Base-by-base conservation (phyloP, 208 protist species). In the Trypanosoma platydactyli region DNA sequence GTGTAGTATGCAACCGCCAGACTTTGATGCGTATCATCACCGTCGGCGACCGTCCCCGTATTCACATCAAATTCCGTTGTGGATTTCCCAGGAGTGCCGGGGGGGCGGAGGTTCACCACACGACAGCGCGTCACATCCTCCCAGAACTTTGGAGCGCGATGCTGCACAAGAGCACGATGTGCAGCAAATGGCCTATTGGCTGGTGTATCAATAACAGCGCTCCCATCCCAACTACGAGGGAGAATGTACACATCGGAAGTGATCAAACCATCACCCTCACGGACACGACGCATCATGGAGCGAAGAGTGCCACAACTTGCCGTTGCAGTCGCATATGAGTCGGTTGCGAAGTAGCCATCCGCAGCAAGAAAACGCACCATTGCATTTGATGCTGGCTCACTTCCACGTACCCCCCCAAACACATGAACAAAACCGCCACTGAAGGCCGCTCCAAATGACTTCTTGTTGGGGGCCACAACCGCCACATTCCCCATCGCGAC, bases 401-500 rank as follows among this genome's bases (percentile, higher is more conserved):
- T 68, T 0, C 83, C 83, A 64, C 77, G 76, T 38, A 88, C 71
- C 45, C 88, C 88, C 16, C 88, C 88, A 62, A 94, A 94, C 16
- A 90, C 70, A 67, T 91, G 90, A n/a, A 91, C 79, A 68, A 94
- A 94, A 25, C 88, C 88, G 16, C 85, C 88, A 48, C 59, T 72
- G 38, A 94, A 85, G 24, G 88, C 88, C 1, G 84, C 88, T 2
- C 62, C 83, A 73, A 94, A 94, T 44, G 74, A 73, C 55, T 84
- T 86, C 66, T 77, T 82, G 30, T 46, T 75, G 1, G 88, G 84
- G 15, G 81, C 63, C 42, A 91, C 81, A 52, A 88, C 81, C 42
- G 83, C 77, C 12, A 79, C 64, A 64, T 94, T 94, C 29, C 88
- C 88, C 76, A 94, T 88, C 38, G 81, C 76, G 20, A 94, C 82